Base-by-base conservation (phyloP, 176 grass and related monocot genomes). In the Triticum aestivum region DNA sequence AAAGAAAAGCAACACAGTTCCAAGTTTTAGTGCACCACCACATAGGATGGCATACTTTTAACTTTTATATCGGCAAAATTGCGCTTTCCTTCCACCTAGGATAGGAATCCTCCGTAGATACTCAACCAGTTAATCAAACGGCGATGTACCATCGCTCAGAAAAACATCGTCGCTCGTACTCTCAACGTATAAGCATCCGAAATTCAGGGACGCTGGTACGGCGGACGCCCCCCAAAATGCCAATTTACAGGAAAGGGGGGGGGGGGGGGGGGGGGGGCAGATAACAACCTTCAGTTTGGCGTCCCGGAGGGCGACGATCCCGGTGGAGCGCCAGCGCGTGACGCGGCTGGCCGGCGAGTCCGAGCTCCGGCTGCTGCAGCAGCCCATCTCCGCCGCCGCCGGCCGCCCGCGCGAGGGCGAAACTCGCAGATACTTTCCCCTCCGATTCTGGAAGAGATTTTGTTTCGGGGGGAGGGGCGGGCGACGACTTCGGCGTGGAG, bases 221-320 rank as follows among this genome's bases (percentile, higher is more conserved):
- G 9, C 2, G 35, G 10, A 64, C 2, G 69, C 54, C 23, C 52
- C 52, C 10, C 11, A 6, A 11, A 26, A 30, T 54, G 51, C 7
- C 51, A 6, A 54, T 54, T 7, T 54, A 54, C 51, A 54, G 51
- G 15, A 18, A 54, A 54, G 51, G 51, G 23, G 23, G 23, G 23
- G 23, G 23, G 23, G 23, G 23, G 23, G 23, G 49, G 12, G 15
- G 49, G 11, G 9, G 12, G 45, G 11, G 45, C 45, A 4, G 15
- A 54, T 6, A 7, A 47, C 2, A 79, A 95, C 96, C 93, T 92
- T 98, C 91, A 98, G 86, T 61, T 88, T 98, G 42, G 86, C 88
- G 90, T 98, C 96, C 61, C 93, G 84, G 65, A 98, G 87, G 62
- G 89, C 96, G 83, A 92, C 91, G 90, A 98, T 98, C 69, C 96